Base-by-base conservation (phyloP, 495 filamentous ascomycete species). In the Hyaloscypha hepaticicola region DNA sequence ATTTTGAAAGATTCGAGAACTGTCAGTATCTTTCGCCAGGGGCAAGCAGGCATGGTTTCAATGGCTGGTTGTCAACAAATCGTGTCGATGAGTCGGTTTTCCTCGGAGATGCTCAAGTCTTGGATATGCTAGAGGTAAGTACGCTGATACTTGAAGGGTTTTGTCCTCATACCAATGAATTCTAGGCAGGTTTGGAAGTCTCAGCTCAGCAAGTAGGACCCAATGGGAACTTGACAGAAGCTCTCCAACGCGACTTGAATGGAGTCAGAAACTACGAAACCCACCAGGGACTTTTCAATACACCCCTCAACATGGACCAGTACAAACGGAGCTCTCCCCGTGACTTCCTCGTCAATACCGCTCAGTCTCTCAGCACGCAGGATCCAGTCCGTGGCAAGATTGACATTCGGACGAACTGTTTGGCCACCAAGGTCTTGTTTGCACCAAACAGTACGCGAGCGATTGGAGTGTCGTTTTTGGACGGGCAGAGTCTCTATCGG, bases 391-490 rank as follows among this genome's bases (percentile, higher is more conserved):
- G 80, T 63, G 87, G 88, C 66, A 77, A 78, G 1, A 76, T 89
- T 0, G 83, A 86, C 28, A 74, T 90, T 16, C 76, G 78, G 12
- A 74, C 82, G 1, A 83, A 88, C 72, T 82, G 80, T 56, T 77
- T 87, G 57, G 88, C 81, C 19, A 90, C 87, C n/a, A 83, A 81
- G 64, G 74, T 90, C 50, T 65, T 70, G 26, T 88, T 89, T 60
- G 74, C 69, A 5, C 61, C 57, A 9, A 16, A 45, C 38, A 45
- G 11, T 16, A 84, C 86, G 0, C 76, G 75, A 14, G 88, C 88
- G 12, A 83, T 77, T 0, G 88, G 87, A 26, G 79, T 91, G 34
- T 81, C 87, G 52, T 90, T 82, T 70, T 77, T 90, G 1, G 76
- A 82, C 52, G 88, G 87, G 26, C 67, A 82, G 33, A 73, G 78